Conservation (phyloP, 495 filamentous ascomycete genomes). For the Aspergillus egyptiacus region DNA sequence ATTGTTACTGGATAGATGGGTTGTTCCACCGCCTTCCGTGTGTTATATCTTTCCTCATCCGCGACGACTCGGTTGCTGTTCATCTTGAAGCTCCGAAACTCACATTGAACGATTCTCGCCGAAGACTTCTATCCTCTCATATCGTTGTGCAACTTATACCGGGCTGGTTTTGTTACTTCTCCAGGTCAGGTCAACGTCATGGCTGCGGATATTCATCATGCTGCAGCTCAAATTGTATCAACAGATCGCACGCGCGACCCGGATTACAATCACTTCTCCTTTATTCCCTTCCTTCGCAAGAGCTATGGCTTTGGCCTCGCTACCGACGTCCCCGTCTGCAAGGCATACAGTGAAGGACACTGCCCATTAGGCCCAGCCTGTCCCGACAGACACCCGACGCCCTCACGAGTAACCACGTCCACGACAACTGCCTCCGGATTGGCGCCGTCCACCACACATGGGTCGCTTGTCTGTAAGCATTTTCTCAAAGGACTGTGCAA, state of each 20-base stretch:
- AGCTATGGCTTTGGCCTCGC: slow-evolving; percentile 73
- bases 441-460: slow-evolving; percentile 46
- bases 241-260: slow-evolving; percentile 45
- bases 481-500: slow-evolving; percentile 97
- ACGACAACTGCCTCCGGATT: slow-evolving; percentile 51
- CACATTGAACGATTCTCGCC: too few species aligned
- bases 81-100: too few species aligned
- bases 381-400: slow-evolving; percentile 57
- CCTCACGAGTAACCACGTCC: slow-evolving; percentile 40
- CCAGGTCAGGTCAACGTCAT: slow-evolving; percentile 17
- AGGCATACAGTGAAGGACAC: slow-evolving; percentile 69
- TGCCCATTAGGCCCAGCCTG: slow-evolving; percentile 73
- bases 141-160: too few species aligned
- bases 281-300: slow-evolving; percentile 65
- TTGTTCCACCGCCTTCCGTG: too few species aligned
- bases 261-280: slow-evolving; percentile 58
- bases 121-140: too few species aligned
- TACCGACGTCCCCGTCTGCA: slow-evolving; percentile 71
- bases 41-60: too few species aligned
- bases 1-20: too few species aligned
- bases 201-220: slow-evolving; percentile 33
- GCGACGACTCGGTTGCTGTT: too few species aligned
- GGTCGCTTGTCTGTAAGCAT: slow-evolving; percentile 90
- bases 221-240: slow-evolving; percentile 32
- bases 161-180: too few species aligned